These are phyloP conservation scores for Suhomyces maxii DNA, from an alignment of 1,139 yeast species.

Conservation along the genomic window DNA sequence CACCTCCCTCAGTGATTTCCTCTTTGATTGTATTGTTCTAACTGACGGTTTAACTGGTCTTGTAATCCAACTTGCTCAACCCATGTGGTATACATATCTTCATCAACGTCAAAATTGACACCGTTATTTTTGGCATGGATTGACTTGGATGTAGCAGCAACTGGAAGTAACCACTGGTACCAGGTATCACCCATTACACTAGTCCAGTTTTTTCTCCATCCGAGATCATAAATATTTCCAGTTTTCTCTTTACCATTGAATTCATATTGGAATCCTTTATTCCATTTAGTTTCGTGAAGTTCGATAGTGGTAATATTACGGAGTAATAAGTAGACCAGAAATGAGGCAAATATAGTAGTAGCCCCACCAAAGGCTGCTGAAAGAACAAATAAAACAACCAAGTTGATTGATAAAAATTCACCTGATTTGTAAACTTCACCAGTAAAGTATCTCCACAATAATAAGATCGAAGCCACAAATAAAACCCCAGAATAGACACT, in stretches of 20 bases:
- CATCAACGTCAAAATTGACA: constrained; percentile 50
- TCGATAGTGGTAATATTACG: constrained; percentile 82
- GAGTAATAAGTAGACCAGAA: constrained; percentile 60
- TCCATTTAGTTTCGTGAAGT: constrained; percentile 59
- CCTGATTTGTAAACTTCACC: constrained; percentile 35
- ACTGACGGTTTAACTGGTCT: constrained; percentile 47
- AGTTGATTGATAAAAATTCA: constrained; percentile 54
- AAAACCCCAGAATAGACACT: constrained; percentile 47
- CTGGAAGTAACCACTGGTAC: constrained; percentile 73
- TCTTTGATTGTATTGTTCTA: constrained; percentile 19
- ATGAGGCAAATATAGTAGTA: constrained; percentile 56
- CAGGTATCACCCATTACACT: constrained; percentile 70
- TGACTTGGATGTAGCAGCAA: constrained; percentile 28
- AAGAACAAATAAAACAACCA: constrained; percentile 60
- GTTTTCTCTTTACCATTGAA: constrained; percentile 33
- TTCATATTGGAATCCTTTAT: constrained; percentile 31
- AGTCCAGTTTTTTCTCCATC: constrained; percentile 58
- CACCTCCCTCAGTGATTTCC: neutral
- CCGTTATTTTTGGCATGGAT: constrained; percentile 45
- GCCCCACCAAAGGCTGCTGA: constrained; percentile 67
- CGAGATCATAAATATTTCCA: constrained; percentile 78
- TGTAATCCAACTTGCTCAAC: constrained; percentile 46
- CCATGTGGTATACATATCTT: constrained; percentile 41
- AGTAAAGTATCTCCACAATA: constrained; percentile 53
- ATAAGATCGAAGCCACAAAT: constrained; percentile 37